Conservation (phyloP, 495 filamentous ascomycete species). For the Hypoxylon subgilvum region DNA sequence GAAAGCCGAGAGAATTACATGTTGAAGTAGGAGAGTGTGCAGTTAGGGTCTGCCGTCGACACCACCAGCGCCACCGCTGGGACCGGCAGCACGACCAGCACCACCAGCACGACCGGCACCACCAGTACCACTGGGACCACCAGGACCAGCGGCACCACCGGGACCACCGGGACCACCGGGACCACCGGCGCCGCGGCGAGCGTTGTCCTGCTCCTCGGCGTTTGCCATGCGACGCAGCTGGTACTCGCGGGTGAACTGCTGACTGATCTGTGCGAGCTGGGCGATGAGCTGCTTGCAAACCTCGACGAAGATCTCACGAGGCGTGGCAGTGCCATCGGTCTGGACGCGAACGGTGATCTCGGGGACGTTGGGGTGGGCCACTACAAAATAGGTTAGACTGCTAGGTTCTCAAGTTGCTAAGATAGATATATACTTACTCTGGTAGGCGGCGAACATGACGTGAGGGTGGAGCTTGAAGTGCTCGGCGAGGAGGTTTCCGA, state of each 20-base stretch:
- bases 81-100: slow-evolving; percentile 14
- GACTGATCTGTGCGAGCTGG: slow-evolving; percentile 74
- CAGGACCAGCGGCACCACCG: slow-evolving; percentile 18
- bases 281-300: slow-evolving; percentile 79
- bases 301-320: slow-evolving; percentile 81
- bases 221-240: slow-evolving; percentile 90
- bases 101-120: no score
- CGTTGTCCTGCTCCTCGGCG: slow-evolving; percentile 55
- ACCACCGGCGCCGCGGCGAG: slow-evolving; percentile 10
- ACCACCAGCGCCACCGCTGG: slow-evolving; percentile 9
- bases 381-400: slow-evolving; percentile 44
- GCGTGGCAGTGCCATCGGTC: slow-evolving; percentile 85
- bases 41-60: slow-evolving; percentile 13
- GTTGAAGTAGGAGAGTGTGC: slow-evolving; percentile 8
- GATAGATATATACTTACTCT: slow-evolving; percentile 57
- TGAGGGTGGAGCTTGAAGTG: slow-evolving; percentile 79
- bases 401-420: not conserved
- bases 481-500: slow-evolving; percentile 84
- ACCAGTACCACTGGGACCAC: no score
- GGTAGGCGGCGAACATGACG: slow-evolving; percentile 87
- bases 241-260: slow-evolving; percentile 93
- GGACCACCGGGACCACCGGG: not conserved
- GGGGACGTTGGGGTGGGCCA: slow-evolving; percentile 83
- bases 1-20: slow-evolving; percentile 19
- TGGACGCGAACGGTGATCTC: slow-evolving; percentile 87